Conservation (phyloP, 2,329 filamentous ascomycete genomes). For the Penicillium polonicum region DNA sequence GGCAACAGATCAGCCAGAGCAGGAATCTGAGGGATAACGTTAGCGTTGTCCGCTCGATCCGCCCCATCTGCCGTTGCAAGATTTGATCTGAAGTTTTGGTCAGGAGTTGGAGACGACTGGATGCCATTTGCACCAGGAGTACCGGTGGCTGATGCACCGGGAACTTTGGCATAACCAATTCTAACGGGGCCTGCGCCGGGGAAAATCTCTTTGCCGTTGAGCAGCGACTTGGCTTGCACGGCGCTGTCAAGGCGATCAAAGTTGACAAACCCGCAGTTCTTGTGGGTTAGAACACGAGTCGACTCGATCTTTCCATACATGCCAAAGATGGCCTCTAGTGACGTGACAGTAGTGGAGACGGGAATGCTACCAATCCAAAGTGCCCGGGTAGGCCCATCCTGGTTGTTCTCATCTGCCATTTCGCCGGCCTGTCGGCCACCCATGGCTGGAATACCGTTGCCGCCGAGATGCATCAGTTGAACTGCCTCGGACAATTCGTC, state of each 20-base stretch:
- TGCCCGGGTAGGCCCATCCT: constrained; percentile 88
- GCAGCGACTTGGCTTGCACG: constrained; percentile 77
- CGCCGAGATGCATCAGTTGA: constrained; percentile 68
- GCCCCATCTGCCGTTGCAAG: constrained; percentile 27
- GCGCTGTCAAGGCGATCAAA: constrained; percentile 91
- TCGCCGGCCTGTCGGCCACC: constrained; percentile 64
- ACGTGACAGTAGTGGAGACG: constrained; percentile 93
- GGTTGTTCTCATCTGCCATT: constrained; percentile 70
- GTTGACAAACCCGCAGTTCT: constrained; percentile 98
- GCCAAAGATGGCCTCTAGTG: constrained; percentile 91
- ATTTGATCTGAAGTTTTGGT: constrained; percentile 61
- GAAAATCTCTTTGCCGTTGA: constrained; percentile 98
- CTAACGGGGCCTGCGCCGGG: constrained; percentile 90
- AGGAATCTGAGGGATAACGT: constrained; percentile 58
- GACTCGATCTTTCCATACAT: constrained; percentile 89
- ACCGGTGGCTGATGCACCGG: constrained; percentile 72
- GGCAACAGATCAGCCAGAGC: constrained; percentile 73
- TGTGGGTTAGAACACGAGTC: constrained; percentile 90
- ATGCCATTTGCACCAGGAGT: constrained; percentile 85
- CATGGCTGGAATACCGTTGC: constrained; percentile 49
- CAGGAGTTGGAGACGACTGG: constrained; percentile 89
- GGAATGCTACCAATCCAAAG: constrained; percentile 98
- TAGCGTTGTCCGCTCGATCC: constrained; percentile 34
- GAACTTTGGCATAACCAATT: constrained; percentile 96
- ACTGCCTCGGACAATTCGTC: constrained; percentile 79